Base-by-base conservation (phyloP, 805 yeast genomes). In the Wickerhamomyces ciferrii region DNA sequence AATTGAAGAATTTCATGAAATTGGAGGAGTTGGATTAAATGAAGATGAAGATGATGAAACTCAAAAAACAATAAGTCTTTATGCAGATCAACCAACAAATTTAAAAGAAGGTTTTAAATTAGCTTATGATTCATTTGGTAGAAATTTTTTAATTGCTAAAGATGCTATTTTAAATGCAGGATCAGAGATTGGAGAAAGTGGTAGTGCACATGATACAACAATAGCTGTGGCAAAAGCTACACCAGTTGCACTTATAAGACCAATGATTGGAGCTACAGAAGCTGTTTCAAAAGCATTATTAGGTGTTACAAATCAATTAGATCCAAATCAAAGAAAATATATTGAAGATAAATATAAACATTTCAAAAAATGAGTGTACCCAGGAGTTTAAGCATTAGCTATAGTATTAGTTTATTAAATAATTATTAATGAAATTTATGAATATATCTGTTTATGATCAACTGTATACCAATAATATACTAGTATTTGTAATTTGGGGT, bases 201-300 rank as follows among this genome's bases (percentile, higher is more conserved):
- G 80, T 0, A 79, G 75, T 49, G 80, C 88, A 0, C 83, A 78
- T 54, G 83, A 75, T 5, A 87, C 91, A 0, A 77, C 87, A 0
- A 65, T 71, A 18, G 82, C 88, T 1, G 71, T 89, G 14, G 83
- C 87, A 14, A 78, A 77, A 52, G 88, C 85, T 0, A 80, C 96
- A 1, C 97, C 97, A 0, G 79, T 88, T 15, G 83, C 88, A 18
- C 64, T 91, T 15, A 73, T 91, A 2, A 65, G 97, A 39, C 97
- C 97, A 2, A 75, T 89, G 50, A 89, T 91, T 55, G 98, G 97
- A 2, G 89, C 96, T 0, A 86, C 97, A 0, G 97, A 89, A 61
- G 96, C 96, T 0, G 73, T 91, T 7, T 84, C 92, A 6, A 86
- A 82, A 57, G 76, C 96, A 0, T 69, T 91, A 43, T 75, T 88